Percentiles rank a stretch among this genome's conserved stretches.
Conservation (phyloP, 108 stramenopile species). For the Discostella stelligeroides region DNA sequence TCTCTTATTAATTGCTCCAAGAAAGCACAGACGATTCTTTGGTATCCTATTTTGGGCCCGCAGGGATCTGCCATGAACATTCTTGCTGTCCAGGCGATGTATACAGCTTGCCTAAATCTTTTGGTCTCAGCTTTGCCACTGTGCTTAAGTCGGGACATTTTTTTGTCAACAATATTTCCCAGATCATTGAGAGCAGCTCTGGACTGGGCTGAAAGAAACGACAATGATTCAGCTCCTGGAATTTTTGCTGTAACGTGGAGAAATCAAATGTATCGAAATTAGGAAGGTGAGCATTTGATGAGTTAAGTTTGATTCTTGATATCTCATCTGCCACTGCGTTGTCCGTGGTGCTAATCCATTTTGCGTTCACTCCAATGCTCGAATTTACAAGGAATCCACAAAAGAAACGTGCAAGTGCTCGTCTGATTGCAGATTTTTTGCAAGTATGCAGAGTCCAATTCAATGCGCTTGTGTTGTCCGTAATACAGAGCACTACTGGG, state of each 20-base stretch:
- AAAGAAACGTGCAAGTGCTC: constrained; percentile 16
- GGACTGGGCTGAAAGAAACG: not conserved
- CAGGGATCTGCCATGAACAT: not conserved
- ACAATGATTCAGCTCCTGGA: too few relatives aligned
- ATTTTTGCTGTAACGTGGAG: constrained; percentile 14
- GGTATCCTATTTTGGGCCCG: not conserved
- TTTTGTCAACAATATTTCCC: too few relatives aligned
- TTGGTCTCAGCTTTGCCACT: constrained; percentile 1
- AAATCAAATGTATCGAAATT: constrained; percentile 3
- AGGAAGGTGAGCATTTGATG: not conserved
- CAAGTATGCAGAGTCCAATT: constrained; percentile 14
- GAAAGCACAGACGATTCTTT: not conserved
- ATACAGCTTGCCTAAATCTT: constrained; percentile 25
- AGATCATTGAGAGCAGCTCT: too few relatives aligned
- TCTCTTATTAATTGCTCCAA: not conserved
- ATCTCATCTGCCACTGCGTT: constrained; percentile 35
- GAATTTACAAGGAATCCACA: constrained; percentile 15
- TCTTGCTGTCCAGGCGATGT: not conserved
- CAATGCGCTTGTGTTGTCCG: constrained; percentile 15
- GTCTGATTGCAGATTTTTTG: too few relatives aligned
- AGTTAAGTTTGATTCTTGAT: constrained; percentile 18
- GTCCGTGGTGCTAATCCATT: not conserved
- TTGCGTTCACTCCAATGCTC: constrained; percentile 15
- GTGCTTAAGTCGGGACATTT: constrained; percentile 6
- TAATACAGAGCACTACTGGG: not conserved